Percentiles rank a stretch among this genome's conserved stretches.
Evolutionary conservation across 192 early-diverging fungal species (phyloP).

Genomic region (Nowakowskiella sp.): DNA sequence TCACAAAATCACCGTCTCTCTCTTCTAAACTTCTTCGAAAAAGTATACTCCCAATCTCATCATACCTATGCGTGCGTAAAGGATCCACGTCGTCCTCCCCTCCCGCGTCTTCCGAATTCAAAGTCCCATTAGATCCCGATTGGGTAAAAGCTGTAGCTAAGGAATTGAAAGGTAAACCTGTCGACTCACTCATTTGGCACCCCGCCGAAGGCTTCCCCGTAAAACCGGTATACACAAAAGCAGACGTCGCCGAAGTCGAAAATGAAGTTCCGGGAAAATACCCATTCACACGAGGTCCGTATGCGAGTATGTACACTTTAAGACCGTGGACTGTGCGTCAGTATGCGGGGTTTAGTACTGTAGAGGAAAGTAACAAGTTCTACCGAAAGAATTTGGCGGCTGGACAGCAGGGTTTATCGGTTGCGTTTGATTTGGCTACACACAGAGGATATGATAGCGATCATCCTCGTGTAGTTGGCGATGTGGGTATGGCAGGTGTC

Average conservation of each 20-base stretch:
- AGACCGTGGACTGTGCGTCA: conserved; percentile 82
- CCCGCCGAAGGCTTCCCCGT: conserved; percentile 77
- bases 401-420: conserved; percentile 79
- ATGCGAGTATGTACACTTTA: conserved; percentile 75
- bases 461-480: conserved; percentile 80
- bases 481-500: conserved; percentile 90
- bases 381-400: conserved; percentile 82
- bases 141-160: conserved; percentile 69
- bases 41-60: too few species aligned
- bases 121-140: conserved; percentile 57
- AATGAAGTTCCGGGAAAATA: conserved; percentile 77
- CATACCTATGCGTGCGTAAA: too few species aligned
- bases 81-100: too few species aligned
- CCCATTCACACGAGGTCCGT: conserved; percentile 73
- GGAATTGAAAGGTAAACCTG: conserved; percentile 82
- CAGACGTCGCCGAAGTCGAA: conserved; percentile 46
- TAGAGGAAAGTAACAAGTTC: conserved; percentile 84
- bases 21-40: too few species aligned
- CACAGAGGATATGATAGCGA: conserved; percentile 87
- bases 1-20: too few species aligned
- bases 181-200: conserved; percentile 62
- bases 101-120: conserved; percentile 3
- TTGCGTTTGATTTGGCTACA: conserved; percentile 86
- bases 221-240: conserved; percentile 79
- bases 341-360: conserved; percentile 88